Conservation (phyloP, 2,329 filamentous ascomycete species). For the Dactylellina leptospora region DNA sequence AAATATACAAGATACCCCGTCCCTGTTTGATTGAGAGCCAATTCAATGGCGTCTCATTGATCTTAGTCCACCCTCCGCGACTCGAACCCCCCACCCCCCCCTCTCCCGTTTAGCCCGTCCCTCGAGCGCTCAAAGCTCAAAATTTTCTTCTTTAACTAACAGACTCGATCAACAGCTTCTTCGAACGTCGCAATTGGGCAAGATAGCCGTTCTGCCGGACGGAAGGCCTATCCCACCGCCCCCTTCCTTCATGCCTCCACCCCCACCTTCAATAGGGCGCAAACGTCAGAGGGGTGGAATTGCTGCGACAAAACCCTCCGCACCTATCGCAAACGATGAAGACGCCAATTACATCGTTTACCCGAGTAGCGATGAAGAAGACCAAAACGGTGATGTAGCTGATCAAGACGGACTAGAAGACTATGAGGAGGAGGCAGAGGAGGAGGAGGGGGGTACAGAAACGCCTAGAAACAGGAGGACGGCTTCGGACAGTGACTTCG, state of each 20-base stretch:
- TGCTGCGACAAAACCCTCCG: neutral
- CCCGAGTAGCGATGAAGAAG: constrained; percentile 43
- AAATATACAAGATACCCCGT: neutral
- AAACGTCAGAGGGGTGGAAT: constrained; percentile 38
- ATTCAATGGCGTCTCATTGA: too few relatives aligned
- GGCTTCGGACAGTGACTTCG: constrained; percentile 56
- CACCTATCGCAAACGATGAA: constrained; percentile 19
- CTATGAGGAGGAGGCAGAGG: too few relatives aligned
- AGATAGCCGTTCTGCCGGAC: constrained; percentile 46
- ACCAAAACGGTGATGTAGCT: neutral
- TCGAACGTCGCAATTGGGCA: constrained; percentile 45
- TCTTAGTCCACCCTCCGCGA: too few relatives aligned
- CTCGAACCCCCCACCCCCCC: too few relatives aligned
- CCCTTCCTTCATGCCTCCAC: constrained; percentile 41
- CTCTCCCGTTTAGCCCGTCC: too few relatives aligned
- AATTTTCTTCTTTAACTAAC: neutral
- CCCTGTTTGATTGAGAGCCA: neutral
- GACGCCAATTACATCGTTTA: constrained; percentile 50
- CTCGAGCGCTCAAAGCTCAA: neutral
- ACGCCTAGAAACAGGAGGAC: constrained; percentile 57
- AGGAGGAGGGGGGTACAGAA: constrained; percentile 58
- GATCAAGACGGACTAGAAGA: constrained; percentile 53
- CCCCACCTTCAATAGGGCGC: constrained; percentile 39
- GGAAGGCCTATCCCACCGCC: constrained; percentile 30
- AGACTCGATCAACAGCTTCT: constrained; percentile 19